Conservation (phyloP, 192 early-diverging fungal genomes). For the Chytriomyces sp. region DNA sequence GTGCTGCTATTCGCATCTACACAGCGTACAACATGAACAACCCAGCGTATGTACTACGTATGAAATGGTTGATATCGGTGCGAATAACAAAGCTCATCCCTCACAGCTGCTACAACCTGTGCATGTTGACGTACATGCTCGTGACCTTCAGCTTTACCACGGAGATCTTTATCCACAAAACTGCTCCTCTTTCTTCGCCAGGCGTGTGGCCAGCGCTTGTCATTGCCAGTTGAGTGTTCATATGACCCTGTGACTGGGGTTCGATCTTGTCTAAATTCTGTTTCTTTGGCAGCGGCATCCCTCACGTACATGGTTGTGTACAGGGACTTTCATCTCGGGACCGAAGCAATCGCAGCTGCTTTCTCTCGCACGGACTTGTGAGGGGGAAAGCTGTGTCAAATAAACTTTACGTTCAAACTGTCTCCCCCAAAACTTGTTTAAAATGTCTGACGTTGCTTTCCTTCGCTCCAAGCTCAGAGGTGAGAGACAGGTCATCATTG, state of each 20-base stretch:
- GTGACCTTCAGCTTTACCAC: slow-evolving; percentile 44
- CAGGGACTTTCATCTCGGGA: background rate
- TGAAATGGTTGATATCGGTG: background rate
- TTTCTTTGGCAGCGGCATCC: background rate
- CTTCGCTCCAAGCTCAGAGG: slow-evolving; percentile 47
- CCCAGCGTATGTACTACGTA: slow-evolving; percentile 54
- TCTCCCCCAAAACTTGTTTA: background rate
- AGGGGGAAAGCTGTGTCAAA: too few relatives aligned
- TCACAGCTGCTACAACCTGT: slow-evolving; percentile 45
- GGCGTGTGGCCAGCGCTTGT: slow-evolving; percentile 40
- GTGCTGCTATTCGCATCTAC: slow-evolving; percentile 81
- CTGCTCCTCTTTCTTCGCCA: slow-evolving; percentile 48
- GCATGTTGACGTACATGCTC: slow-evolving; percentile 49
- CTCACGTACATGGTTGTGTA: background rate
- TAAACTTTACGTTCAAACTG: background rate
- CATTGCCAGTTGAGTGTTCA: slow-evolving; percentile 21
- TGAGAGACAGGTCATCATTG: background rate
- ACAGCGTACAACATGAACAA: slow-evolving; percentile 83
- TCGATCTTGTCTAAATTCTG: background rate
- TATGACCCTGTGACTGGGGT: background rate
- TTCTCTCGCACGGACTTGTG: too few relatives aligned
- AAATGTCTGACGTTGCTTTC: slow-evolving; percentile 50
- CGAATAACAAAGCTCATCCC: background rate
- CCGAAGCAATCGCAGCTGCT: background rate
- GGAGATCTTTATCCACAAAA: slow-evolving; percentile 57